Conservation (phyloP, 1,284 basidiomycete genomes). For the Fomitopsis palustris region DNA sequence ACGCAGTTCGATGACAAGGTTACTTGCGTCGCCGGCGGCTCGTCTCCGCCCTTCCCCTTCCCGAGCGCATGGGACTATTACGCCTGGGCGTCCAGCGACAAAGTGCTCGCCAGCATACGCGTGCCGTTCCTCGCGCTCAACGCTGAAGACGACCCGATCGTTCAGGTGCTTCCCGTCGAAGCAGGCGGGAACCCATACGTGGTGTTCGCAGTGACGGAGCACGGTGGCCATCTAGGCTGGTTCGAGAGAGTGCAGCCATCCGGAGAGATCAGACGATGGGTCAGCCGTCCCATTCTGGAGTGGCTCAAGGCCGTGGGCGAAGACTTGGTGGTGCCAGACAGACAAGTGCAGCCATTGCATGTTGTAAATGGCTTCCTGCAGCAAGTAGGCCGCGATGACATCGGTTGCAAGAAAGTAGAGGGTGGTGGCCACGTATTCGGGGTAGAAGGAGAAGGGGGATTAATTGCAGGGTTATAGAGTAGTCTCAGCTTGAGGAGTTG, state of each 20-base stretch:
- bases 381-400: conserved; percentile 47
- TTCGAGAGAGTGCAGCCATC: conserved; percentile 58
- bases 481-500: neutral
- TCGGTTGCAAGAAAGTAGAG: conserved; percentile 46
- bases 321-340: conserved; percentile 39
- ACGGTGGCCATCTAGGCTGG: conserved; percentile 96
- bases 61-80: conserved; percentile 82
- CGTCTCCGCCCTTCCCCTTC: conserved; percentile 79
- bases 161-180: conserved; percentile 58
- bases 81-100: conserved; percentile 57
- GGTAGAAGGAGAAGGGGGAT: conserved; percentile 33
- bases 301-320: conserved; percentile 66
- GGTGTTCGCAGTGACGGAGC: conserved; percentile 69
- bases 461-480: conserved; percentile 40
- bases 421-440: conserved; percentile 36
- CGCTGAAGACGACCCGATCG: conserved; percentile 90
- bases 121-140: conserved; percentile 84
- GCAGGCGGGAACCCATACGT: conserved; percentile 61
- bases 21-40: conserved; percentile 76
- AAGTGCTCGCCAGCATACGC: conserved; percentile 51
- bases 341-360: conserved; percentile 30
- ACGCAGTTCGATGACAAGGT: conserved; percentile 64
- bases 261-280: conserved; percentile 60
- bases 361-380: conserved; percentile 57
- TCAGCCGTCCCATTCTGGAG: conserved; percentile 69